A percentile compares a stretch with the other conserved stretches of the same genome.
phyloP scores from a whole-genome alignment of 208 protist species.

The Trypanosoma vivax region DNA sequence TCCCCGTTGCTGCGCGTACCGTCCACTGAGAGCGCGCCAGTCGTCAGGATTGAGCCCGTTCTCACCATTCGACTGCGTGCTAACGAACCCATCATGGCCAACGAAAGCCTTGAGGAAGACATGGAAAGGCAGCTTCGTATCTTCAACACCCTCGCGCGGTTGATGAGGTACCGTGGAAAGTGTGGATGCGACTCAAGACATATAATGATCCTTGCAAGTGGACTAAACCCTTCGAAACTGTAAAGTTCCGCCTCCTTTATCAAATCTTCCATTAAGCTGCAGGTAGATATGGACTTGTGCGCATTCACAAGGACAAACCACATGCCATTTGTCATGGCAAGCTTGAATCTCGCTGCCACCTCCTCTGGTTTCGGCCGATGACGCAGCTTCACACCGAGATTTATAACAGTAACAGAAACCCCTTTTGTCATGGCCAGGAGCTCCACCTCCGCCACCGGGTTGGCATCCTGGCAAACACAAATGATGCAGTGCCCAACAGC shows the following conservation, averaged over 20 bases:
- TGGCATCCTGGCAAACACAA: slow-evolving; percentile 68
- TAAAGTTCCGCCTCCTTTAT: slow-evolving; percentile 44
- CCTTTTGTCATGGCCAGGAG: slow-evolving; percentile 41
- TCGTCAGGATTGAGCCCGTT: slow-evolving; percentile 31
- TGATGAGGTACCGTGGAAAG: slow-evolving; percentile 60
- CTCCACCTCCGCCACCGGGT: slow-evolving; percentile 78
- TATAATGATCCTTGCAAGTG: slow-evolving; percentile 49
- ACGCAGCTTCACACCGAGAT: slow-evolving; percentile 73
- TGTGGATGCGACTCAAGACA: slow-evolving; percentile 69
- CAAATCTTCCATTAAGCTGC: slow-evolving; percentile 52
- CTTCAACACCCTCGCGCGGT: slow-evolving; percentile 44
- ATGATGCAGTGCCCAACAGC: slow-evolving; percentile 48
- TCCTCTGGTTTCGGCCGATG: slow-evolving; percentile 53
- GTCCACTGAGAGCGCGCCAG: slow-evolving; percentile 12
- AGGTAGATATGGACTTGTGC: slow-evolving; percentile 80
- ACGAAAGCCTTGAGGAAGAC: slow-evolving; percentile 34
- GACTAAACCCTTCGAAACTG: slow-evolving; percentile 58
- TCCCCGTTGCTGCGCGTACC: background rate
- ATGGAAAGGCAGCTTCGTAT: slow-evolving; percentile 46
- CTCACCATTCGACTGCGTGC: slow-evolving; percentile 56
- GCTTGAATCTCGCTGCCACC: slow-evolving; percentile 41
- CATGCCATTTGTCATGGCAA: slow-evolving; percentile 50
- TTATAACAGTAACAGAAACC: slow-evolving; percentile 33
- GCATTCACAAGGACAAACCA: slow-evolving; percentile 79
- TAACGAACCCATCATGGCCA: slow-evolving; percentile 48